phyloP scores from a whole-genome alignment of 2,329 filamentous ascomycete species.

The Pyricularia grisea region DNA sequence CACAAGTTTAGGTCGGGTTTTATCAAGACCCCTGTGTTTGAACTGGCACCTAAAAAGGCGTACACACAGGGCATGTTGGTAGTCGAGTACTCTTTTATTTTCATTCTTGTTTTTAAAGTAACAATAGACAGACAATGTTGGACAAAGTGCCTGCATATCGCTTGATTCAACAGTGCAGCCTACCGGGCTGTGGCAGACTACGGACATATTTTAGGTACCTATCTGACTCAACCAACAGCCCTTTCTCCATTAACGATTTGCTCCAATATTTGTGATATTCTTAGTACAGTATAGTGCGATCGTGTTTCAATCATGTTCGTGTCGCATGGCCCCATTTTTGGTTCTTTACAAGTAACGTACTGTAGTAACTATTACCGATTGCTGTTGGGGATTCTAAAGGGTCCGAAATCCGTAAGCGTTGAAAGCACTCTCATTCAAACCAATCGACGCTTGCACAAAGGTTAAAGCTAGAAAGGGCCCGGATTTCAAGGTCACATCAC shows the following conservation, averaged over 20 bases:
- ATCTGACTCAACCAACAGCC: too few species aligned
- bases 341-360: not conserved
- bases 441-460: not conserved
- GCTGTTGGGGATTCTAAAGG: not conserved
- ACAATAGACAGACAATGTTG: too few species aligned
- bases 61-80: not conserved
- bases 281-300: not conserved
- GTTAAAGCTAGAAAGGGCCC: not conserved
- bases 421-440: not conserved
- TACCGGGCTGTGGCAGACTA: not conserved
- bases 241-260: too few species aligned
- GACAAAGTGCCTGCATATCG: not conserved
- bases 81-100: too few species aligned
- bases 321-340: not conserved
- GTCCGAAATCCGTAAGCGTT: not conserved
- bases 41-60: not conserved
- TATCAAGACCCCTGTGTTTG: not conserved
- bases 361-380: not conserved
- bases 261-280: too few species aligned
- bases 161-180: not conserved
- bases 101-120: not conserved
- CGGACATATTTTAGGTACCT: too few species aligned
- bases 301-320: not conserved
- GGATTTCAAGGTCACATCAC: not conserved
- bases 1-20: not conserved